These are phyloP conservation scores for Aspergillus sergii DNA, from an alignment of 2,329 filamentous ascomycete genomes.

Conservation along the genomic window DNA sequence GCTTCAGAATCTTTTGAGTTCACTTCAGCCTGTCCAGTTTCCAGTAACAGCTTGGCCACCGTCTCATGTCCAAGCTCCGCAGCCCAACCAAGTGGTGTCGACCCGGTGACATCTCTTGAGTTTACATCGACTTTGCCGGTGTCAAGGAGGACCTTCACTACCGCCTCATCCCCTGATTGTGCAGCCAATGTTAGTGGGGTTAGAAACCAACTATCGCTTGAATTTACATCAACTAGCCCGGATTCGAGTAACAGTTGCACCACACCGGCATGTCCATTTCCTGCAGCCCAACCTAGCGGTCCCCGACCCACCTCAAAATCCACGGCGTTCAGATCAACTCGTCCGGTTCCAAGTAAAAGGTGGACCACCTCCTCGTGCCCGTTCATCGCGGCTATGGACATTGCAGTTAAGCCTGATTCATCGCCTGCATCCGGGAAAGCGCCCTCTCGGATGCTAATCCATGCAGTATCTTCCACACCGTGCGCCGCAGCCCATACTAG, in stretches of 20 bases:
- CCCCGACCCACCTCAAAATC: neutral
- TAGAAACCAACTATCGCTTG: neutral
- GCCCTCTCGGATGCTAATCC: neutral
- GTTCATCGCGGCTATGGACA: neutral
- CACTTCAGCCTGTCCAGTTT: neutral
- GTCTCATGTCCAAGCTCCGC: conserved; percentile 1
- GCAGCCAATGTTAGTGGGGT: neutral
- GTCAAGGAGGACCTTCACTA: neutral
- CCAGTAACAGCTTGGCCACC: neutral
- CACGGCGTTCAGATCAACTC: neutral
- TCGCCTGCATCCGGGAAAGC: neutral
- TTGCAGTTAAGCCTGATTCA: neutral
- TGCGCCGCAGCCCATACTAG: conserved; percentile 1
- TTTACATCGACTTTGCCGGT: neutral
- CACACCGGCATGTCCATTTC: neutral
- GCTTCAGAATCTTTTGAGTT: neutral
- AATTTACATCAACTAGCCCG: neutral
- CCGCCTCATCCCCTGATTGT: neutral
- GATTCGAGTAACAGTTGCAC: neutral
- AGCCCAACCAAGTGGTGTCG: neutral
- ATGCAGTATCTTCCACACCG: neutral
- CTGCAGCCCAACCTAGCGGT: neutral
- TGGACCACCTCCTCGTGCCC: neutral
- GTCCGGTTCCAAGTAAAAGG: neutral
- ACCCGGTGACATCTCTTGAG: neutral